Percentiles rank a stretch among this genome's conserved stretches.
Evolutionary conservation across 352 stramenopile species (phyloP).

Genomic region (Blastocystis sp.): DNA sequence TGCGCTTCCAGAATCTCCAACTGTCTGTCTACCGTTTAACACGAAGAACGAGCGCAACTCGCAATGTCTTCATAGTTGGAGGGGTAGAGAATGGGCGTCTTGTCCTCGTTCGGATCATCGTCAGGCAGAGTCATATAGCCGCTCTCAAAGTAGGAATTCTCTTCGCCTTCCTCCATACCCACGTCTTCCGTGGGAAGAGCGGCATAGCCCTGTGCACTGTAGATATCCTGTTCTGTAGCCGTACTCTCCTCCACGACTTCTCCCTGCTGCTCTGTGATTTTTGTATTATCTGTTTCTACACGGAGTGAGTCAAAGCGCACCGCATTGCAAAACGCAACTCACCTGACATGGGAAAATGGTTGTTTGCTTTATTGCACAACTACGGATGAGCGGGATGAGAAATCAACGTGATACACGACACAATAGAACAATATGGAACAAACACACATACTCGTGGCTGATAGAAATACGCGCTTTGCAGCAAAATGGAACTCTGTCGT

Average conservation of each 20-base stretch:
- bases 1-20: slow-evolving; percentile 53
- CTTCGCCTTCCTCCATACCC: background rate
- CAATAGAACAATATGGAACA: slow-evolving; percentile 3
- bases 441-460: slow-evolving; percentile 12
- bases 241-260: background rate
- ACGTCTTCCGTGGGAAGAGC: slow-evolving; percentile 9
- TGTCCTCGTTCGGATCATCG: slow-evolving; percentile 62
- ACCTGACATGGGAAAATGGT: background rate
- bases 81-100: slow-evolving; percentile 13
- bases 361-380: too few species aligned
- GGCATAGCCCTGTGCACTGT: slow-evolving; percentile 47
- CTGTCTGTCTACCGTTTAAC: slow-evolving; percentile 18
- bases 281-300: slow-evolving; percentile 38
- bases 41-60: background rate
- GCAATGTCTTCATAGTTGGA: slow-evolving; percentile 51
- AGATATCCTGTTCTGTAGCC: slow-evolving; percentile 19
- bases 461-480: slow-evolving; percentile 22
- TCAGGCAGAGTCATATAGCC: slow-evolving; percentile 64
- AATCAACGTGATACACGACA: background rate
- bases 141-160: slow-evolving; percentile 41
- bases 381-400: too few species aligned
- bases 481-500: background rate
- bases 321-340: background rate
- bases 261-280: background rate
- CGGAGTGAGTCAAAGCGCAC: background rate